Conservation (phyloP, 2,329 filamentous ascomycete genomes). For the Phialophora chinensis region DNA sequence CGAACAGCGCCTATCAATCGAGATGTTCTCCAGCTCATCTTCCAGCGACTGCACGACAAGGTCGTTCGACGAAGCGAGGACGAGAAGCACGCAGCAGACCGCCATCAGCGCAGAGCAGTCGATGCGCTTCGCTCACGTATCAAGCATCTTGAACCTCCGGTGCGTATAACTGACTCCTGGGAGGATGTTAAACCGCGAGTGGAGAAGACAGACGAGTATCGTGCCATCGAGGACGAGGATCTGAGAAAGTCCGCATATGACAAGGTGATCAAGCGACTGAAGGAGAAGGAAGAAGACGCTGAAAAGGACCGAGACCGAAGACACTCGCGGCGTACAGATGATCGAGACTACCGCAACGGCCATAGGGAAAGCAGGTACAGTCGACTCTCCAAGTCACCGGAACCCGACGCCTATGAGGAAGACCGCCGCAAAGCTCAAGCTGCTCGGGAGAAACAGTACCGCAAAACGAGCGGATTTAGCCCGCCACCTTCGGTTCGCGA, state of each 20-base stretch:
- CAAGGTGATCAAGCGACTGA: constrained; percentile 86
- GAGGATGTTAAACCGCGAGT: constrained; percentile 83
- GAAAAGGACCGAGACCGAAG: constrained; percentile 65
- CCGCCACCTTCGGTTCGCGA: constrained; percentile 52
- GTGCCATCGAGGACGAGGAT: constrained; percentile 81
- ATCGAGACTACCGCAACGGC: constrained; percentile 64
- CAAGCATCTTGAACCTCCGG: constrained; percentile 86
- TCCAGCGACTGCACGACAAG: constrained; percentile 87
- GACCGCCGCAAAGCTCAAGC: constrained; percentile 92
- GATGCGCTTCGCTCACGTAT: constrained; percentile 85
- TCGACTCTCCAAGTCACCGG: constrained; percentile 83
- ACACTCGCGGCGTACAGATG: constrained; percentile 62
- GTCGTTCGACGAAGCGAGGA: constrained; percentile 81
- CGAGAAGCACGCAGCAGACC: constrained; percentile 79
- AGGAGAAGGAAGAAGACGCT: constrained; percentile 83
- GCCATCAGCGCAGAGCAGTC: constrained; percentile 80
- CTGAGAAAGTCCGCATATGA: constrained; percentile 84
- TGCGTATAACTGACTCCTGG: constrained; percentile 79
- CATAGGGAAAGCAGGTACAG: constrained; percentile 44
- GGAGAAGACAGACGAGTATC: constrained; percentile 81
- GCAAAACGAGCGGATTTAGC: constrained; percentile 72
- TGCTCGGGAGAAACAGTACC: constrained; percentile 90
- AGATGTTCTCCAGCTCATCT: constrained; percentile 79
- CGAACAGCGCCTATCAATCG: constrained; percentile 86
- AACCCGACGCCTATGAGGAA: constrained; percentile 91